Conservation (phyloP, 73 alveolate genomes). For the Paramecium sexaurelia region DNA sequence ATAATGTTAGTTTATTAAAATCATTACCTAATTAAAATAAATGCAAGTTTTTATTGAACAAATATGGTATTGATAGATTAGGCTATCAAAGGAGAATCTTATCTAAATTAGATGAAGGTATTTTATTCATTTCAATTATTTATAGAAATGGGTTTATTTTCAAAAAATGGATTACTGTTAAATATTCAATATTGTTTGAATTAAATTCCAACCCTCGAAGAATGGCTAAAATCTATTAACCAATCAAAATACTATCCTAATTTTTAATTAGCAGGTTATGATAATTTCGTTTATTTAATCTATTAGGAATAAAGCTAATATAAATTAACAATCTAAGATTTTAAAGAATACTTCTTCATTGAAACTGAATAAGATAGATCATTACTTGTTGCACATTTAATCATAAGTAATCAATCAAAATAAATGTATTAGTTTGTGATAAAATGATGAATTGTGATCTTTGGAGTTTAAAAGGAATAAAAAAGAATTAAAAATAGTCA, state of each 20-base stretch:
- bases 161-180: neutral
- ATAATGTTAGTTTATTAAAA: constrained; percentile 5
- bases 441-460: constrained; percentile 21
- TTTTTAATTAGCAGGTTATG: constrained; percentile 10
- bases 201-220: neutral
- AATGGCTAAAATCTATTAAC: neutral
- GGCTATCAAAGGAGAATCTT: constrained; percentile 16
- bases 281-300: neutral
- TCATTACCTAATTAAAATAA: neutral
- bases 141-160: constrained; percentile 12
- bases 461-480: constrained; percentile 4
- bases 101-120: constrained; percentile 32
- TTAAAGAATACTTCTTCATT: neutral
- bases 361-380: constrained; percentile 24
- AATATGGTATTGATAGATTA: constrained; percentile 24
- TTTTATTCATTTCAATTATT: neutral
- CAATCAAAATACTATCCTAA: neutral
- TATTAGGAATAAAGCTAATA: neutral
- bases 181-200: neutral
- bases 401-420: neutral
- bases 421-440: constrained; percentile 6
- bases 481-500: neutral
- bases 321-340: constrained; percentile 22
- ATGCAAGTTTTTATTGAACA: neutral
- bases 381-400: neutral